Conservation (phyloP, 306 rosid species). For the Citrullus mucosospermus region DNA sequence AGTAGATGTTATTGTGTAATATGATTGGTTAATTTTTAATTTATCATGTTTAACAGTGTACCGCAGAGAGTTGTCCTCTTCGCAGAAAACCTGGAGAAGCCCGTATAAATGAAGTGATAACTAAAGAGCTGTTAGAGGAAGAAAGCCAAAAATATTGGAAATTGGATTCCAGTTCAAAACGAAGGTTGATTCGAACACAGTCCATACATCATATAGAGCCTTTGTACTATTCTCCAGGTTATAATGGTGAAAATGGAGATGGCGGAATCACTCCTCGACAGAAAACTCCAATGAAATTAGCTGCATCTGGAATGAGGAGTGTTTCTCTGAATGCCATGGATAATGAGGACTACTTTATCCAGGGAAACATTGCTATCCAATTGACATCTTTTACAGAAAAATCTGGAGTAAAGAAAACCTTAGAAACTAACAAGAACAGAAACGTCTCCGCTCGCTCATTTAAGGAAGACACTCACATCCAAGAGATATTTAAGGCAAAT, state of each 20-base stretch:
- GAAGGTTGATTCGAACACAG: slow-evolving; percentile 17
- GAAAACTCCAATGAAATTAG: neutral
- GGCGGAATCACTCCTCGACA: neutral
- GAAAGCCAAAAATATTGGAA: slow-evolving; percentile 19
- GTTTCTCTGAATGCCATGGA: neutral
- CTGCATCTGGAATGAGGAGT: neutral
- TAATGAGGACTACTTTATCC: neutral
- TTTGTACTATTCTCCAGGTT: slow-evolving; percentile 11
- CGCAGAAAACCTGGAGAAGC: slow-evolving; percentile 19
- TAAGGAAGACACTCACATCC: slow-evolving; percentile 33
- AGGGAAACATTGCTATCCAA: slow-evolving; percentile 3
- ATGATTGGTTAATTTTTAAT: neutral
- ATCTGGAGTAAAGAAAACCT: slow-evolving; percentile 12
- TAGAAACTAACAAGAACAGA: slow-evolving; percentile 14
- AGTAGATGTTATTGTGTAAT: neutral
- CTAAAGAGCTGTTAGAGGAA: slow-evolving; percentile 13
- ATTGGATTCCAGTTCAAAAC: slow-evolving; percentile 13
- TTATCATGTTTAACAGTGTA: slow-evolving; percentile 26
- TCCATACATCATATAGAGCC: slow-evolving; percentile 19
- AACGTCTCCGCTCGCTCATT: slow-evolving; percentile 17
- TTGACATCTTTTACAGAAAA: slow-evolving; percentile 16
- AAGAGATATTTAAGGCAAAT: slow-evolving; percentile 38
- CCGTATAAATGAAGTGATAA: slow-evolving; percentile 7
- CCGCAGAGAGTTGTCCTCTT: slow-evolving; percentile 11
- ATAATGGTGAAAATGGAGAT: neutral